phyloP scores from a whole-genome alignment of 2,329 filamentous ascomycete species.

The Colletotrichum incanum region DNA sequence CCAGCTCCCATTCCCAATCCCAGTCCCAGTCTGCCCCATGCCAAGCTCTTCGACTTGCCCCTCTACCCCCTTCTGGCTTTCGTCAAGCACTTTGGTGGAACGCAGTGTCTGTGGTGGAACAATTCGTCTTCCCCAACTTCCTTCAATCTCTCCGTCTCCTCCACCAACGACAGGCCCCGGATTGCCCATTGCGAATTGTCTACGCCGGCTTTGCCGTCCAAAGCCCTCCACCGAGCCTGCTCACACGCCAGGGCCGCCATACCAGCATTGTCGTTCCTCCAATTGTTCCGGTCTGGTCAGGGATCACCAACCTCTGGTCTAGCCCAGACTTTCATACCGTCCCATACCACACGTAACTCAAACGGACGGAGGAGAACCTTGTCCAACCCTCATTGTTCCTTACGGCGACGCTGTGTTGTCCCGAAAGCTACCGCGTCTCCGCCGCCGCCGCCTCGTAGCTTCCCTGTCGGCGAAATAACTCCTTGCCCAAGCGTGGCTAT shows the following conservation, averaged over 20 bases:
- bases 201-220: constrained; percentile 34
- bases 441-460: constrained; percentile 30
- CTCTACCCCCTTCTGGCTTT: constrained; percentile 33
- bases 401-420: constrained; percentile 21
- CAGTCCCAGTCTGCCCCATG: constrained; percentile 35
- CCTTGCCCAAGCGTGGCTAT: constrained; percentile 20
- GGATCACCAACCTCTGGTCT: constrained; percentile 36
- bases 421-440: constrained; percentile 20
- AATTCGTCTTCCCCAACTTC: constrained; percentile 43
- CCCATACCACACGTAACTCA: constrained; percentile 11
- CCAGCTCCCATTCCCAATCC: constrained; percentile 8
- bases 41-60: constrained; percentile 40
- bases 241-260: constrained; percentile 21
- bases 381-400: background rate
- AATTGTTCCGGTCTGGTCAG: constrained; percentile 29
- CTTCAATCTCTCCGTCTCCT: constrained; percentile 43
- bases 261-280: constrained; percentile 37
- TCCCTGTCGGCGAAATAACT: constrained; percentile 37
- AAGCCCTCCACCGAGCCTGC: constrained; percentile 29
- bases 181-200: constrained; percentile 31
- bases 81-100: constrained; percentile 40
- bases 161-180: constrained; percentile 43
- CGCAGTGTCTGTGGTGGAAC: constrained; percentile 45
- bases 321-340: constrained; percentile 23
- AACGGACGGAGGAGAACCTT: constrained; percentile 1